Conservation (phyloP, 2,329 filamentous ascomycete genomes). For the Talaromyces islandicus region DNA sequence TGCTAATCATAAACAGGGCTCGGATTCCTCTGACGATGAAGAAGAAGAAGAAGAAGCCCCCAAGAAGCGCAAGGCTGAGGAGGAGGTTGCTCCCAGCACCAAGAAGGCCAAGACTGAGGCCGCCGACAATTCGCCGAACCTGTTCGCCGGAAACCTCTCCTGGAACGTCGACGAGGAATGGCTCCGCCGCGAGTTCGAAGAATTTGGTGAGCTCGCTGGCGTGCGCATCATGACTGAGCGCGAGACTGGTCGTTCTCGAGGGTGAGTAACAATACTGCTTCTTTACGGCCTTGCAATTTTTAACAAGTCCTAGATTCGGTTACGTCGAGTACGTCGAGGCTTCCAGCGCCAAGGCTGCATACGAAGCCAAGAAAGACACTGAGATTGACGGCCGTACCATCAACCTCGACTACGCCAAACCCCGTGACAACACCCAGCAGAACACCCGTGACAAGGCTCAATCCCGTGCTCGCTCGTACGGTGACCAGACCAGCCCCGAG, state of each 20-base stretch:
- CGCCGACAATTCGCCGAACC: conserved; percentile 47
- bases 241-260: conserved; percentile 75
- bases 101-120: conserved; percentile 60
- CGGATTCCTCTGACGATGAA: conserved; percentile 14
- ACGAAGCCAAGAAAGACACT: conserved; percentile 66
- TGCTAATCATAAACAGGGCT: conserved; percentile 11
- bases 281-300: background rate
- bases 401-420: conserved; percentile 73
- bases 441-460: conserved; percentile 60
- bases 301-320: conserved; percentile 55
- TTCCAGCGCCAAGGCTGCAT: conserved; percentile 64
- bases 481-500: conserved; percentile 72
- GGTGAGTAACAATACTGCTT: conserved; percentile 39
- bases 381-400: conserved; percentile 69
- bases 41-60: conserved; percentile 22
- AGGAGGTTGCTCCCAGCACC: conserved; percentile 34
- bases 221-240: conserved; percentile 81
- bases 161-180: conserved; percentile 85
- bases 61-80: conserved; percentile 47
- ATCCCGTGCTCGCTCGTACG: conserved; percentile 51
- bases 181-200: conserved; percentile 74
- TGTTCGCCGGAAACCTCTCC: conserved; percentile 85
- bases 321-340: conserved; percentile 78
- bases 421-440: conserved; percentile 52
- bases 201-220: conserved; percentile 65